Base-by-base conservation (phyloP, 148 eudicot species). In the Polygonum maritimum region DNA sequence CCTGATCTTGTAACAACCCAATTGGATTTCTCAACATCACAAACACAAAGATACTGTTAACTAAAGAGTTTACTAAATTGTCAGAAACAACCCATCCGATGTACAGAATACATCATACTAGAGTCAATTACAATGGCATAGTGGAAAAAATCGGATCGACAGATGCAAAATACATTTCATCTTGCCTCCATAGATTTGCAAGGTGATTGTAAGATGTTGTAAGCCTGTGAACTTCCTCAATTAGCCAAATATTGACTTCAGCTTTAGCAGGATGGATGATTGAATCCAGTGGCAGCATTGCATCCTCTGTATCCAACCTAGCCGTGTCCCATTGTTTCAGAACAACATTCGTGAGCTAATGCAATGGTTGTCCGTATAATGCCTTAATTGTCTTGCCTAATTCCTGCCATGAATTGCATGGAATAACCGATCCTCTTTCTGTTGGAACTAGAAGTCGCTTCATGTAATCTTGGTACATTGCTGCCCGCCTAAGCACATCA, bases 401-500 rank as follows among this genome's bases (percentile, higher is more conserved):
- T 72, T 84, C 93, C 31, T 67, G 81, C 97, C 95, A 94, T 15
- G 97, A 87, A 77, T 79, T 85, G 67, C 82, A 94, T 15, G 91
- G 92, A 58, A 94, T 83, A 65, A 84, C 48, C 4, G 94, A 87
- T 74, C 88, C 94, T 3, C 90, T 89, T 2, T 76, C 69, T 49
- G 70, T 63, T 71, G 97, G 98, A 74, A 91, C 78, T 33, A 89
- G 89, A 71, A 94, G 74, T 51, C 78, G 80, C 73, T 80, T 88
- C 95, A 91, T 94, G 86, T 86, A 88, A 18, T 88, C 89, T 85
- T 91, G 98, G 75, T 91, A 91, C 85, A 87, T 87, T 72, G 80
- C 62, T 22, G 95, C 97, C 75, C 75, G 86, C 80, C 84, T 85
- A 33, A 79, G 35, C 58, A 85, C 13, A 67, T 63, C 8, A 65